Base-by-base conservation (phyloP, 2,329 filamentous ascomycete species). In the Aspergillus flavus region DNA sequence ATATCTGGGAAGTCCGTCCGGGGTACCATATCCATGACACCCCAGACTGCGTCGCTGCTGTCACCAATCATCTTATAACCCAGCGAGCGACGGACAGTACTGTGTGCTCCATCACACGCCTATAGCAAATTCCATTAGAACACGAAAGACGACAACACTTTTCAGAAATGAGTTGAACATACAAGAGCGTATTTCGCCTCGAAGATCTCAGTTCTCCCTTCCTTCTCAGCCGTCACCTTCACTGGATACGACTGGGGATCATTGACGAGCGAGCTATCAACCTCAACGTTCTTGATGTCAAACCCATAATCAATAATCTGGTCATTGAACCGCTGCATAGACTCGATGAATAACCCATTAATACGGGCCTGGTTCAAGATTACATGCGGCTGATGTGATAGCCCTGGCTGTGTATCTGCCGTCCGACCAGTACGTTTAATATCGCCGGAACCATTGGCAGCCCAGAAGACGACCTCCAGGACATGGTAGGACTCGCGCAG, bases 401-500 rank as follows among this genome's bases (percentile, higher is more conserved):
- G 70, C 1, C 82, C 83, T 1, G 80, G 79, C 66, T 83, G 78
- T 56, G 83, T 86, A 71, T 90, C 87, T 2, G 85, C 79, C 0
- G 83, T 81, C 32, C 80, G 79, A 39, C 81, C 78, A 2, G 78
- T 83, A 57, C 85, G 73, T 48, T 75, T 72, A 61, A 89, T 86
- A 0, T 73, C 75, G 1, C 77, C 62, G 21, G 30, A 28, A 41
- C 72, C 62, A 61, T 75, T 69, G 0, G 79, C 72, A 2, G 80
- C 79, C 86, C 86, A 89, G 65, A 89, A 88, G 4, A 82, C 80
- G 3, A 86, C 76, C 73, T 89, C 86, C 21, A 85, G 76, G 12
- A 86, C 82, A 70, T 88, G 86, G 60, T 84, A 88, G 0, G 85
- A 81, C 62, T 88, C 86, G 39, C 81, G 79, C 34, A 88, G 79